Percentiles rank a stretch among this genome's conserved stretches.
phyloP scores from a whole-genome alignment of 352 stramenopile genomes.

The Globisporangium iwayamae region DNA sequence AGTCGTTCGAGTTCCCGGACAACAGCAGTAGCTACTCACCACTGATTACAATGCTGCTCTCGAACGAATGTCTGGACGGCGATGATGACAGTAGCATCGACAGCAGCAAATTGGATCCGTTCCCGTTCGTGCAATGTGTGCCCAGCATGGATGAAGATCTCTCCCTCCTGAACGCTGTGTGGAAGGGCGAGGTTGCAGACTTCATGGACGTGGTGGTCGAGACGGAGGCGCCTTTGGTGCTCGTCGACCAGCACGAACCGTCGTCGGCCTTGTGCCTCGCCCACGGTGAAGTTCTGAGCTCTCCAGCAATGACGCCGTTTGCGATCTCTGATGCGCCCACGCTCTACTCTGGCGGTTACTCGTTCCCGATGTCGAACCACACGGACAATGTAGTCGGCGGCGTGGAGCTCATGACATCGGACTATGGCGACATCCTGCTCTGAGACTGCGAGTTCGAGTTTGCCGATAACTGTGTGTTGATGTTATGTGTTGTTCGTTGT shows the following conservation, averaged over 20 bases:
- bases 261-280: not conserved
- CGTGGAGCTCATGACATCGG: not conserved
- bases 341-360: not conserved
- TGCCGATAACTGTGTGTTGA: too few relatives aligned
- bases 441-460: not conserved
- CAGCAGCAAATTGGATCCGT: not conserved
- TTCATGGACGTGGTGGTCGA: not conserved
- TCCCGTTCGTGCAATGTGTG: not conserved
- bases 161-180: slow-evolving; percentile 1
- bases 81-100: not conserved
- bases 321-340: not conserved
- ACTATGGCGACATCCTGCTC: slow-evolving; percentile 2
- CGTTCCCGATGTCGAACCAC: not conserved
- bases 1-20: not conserved
- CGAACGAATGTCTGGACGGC: not conserved
- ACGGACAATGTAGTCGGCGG: not conserved
- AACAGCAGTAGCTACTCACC: not conserved
- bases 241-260: not conserved
- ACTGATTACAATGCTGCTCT: not conserved
- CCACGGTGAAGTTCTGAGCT: not conserved
- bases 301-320: not conserved
- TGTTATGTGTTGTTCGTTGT: too few relatives aligned
- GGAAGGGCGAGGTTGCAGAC: not conserved
- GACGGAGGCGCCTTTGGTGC: not conserved
- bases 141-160: not conserved